A percentile compares a stretch with the other conserved stretches of the same genome.
These are phyloP conservation scores for Theileria sp. DNA, from an alignment of 169 alveolate genomes.

Conservation along the genomic window DNA sequence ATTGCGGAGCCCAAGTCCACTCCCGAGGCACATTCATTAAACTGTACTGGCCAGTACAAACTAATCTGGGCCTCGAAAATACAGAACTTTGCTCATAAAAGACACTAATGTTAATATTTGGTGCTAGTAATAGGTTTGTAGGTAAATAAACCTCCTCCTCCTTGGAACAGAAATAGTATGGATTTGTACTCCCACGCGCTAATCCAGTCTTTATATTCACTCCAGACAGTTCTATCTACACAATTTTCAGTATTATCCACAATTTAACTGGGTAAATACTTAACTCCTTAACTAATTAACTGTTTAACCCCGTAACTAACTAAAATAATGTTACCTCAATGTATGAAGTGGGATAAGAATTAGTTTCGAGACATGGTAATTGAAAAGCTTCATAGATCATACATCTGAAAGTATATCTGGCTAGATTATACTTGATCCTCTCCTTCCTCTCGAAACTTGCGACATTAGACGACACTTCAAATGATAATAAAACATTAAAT, in stretches of 20 bases:
- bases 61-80: conserved; percentile 58
- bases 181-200: conserved; percentile 78
- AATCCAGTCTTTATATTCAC: conserved; percentile 76
- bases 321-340: conserved; percentile 45
- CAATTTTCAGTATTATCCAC: conserved; percentile 17
- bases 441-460: conserved; percentile 70
- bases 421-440: conserved; percentile 79
- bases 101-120: conserved; percentile 81
- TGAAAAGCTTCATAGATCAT: conserved; percentile 86
- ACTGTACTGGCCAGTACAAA: conserved; percentile 73
- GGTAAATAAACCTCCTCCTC: conserved; percentile 84
- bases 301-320: not conserved
- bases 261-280: not conserved
- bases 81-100: conserved; percentile 69
- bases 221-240: conserved; percentile 82
- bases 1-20: conserved; percentile 86
- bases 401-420: conserved; percentile 77
- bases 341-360: conserved; percentile 71
- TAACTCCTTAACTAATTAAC: not conserved
- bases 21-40: conserved; percentile 82
- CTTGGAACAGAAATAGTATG: conserved; percentile 84
- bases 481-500: conserved; percentile 66
- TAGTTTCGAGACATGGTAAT: conserved; percentile 78
- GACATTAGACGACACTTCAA: conserved; percentile 42
- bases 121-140: conserved; percentile 81